Evolutionary conservation across 768 basidiomycete species (phyloP), one percentile per base, ranked within the genome.

Genomic region (Suillus decipiens): DNA sequence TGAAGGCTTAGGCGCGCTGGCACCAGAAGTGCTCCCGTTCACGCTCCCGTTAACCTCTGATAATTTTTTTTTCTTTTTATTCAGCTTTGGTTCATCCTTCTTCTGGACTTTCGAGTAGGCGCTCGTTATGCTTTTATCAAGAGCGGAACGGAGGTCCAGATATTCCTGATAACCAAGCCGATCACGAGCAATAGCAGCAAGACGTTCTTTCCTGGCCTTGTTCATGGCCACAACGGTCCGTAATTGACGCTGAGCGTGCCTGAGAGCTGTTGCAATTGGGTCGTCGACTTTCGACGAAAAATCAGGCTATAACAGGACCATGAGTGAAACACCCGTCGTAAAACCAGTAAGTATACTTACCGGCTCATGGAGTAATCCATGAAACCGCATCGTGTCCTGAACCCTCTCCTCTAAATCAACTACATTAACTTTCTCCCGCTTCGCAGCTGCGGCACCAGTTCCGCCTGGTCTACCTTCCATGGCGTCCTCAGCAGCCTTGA

Each of bases 91-190:
- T 4, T 76, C 83, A 61, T 90, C 89, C 74, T 90, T 93, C 79
- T 91, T 89, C 79, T 93, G 89, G 54, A 95, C 81, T 75, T 91
- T 94, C 59, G 84, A 72, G 78, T 90, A 97, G 11, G 89, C 79
- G 19, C 78, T 80, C 53, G 84, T 80, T 72, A 98, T 93, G 68
- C 89, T 88, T 79, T 87, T 90, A 80, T 99, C 96, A 56, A 99
- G 84, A 5, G 89, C 82, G 65, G 96, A 95, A 19, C 95, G 86
- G 9, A 86, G 75, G 36, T 93, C 90, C 62, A 93, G 76, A 77
- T 96, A 99, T 71, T 99, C 96, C 70, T 94, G 92, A 72, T 94
- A 93, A 7, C 89, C 95, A 19, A 99, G 82, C 24, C 95, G 86
- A 70, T 95, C 93, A 64, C 89, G 86, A 34, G 95, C 95, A 64